Conservation (phyloP, 768 basidiomycete species). For the Tulasnella sp. region DNA sequence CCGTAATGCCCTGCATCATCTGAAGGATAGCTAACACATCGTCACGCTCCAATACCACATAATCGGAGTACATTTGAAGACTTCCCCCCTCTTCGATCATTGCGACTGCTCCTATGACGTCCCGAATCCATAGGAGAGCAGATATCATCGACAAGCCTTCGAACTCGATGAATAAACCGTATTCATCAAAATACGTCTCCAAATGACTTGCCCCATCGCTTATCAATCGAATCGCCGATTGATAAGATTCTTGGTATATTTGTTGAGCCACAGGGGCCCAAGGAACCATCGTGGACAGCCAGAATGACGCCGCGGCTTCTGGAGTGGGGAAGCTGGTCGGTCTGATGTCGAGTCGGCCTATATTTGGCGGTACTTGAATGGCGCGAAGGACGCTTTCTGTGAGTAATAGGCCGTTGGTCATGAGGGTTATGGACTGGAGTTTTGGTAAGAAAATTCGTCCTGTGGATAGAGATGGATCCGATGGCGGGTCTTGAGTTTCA, state of each 20-base stretch:
- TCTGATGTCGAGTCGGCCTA: not conserved
- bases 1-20: not conserved
- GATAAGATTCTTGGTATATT: not conserved
- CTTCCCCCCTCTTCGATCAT: not conserved
- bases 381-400: not conserved
- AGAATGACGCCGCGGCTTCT: not conserved
- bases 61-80: not conserved
- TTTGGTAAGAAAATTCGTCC: not conserved
- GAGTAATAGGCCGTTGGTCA: not conserved
- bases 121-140: not conserved
- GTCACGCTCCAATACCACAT: not conserved
- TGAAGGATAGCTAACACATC: not conserved
- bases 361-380: not conserved
- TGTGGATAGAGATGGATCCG: not conserved
- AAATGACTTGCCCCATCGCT: not conserved
- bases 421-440: not conserved
- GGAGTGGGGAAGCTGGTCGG: not conserved
- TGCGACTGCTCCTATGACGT: not conserved
- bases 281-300: not conserved
- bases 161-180: not conserved
- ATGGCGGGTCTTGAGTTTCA: not conserved
- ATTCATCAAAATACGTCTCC: not conserved
- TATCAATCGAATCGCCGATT: not conserved
- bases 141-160: not conserved
- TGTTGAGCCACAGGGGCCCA: not conserved